phyloP scores from a whole-genome alignment of 345 rosid genomes.

The Murraya paniculata region DNA sequence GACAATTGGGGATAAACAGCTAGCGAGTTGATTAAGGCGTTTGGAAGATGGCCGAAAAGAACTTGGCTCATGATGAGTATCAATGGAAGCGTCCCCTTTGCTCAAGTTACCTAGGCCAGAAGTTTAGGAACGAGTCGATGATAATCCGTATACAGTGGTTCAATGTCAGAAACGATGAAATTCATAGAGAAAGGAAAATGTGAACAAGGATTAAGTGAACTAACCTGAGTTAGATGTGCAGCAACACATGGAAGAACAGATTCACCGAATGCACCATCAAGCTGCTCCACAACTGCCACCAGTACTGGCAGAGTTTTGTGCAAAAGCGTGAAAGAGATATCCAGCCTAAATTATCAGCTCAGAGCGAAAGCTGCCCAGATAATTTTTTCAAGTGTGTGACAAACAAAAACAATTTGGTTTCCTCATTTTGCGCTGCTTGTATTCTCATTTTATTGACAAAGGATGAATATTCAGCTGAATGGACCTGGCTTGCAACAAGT shows the following conservation, averaged over 20 bases:
- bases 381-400: neutral
- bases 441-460: neutral
- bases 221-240: conserved; percentile 80
- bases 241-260: conserved; percentile 94
- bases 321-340: conserved; percentile 13
- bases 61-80: neutral
- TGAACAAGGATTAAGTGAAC: neutral
- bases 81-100: neutral
- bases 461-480: neutral
- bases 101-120: conserved; percentile 49
- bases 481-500: conserved; percentile 86
- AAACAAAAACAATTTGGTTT: neutral
- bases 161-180: conserved; percentile 8
- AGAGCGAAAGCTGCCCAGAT: neutral
- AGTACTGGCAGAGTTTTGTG: conserved; percentile 88
- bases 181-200: neutral
- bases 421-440: neutral
- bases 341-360: neutral
- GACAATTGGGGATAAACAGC: no score
- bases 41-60: neutral
- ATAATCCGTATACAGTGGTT: conserved; percentile 38
- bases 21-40: no score
- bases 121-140: conserved; percentile 59
- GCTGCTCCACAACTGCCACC: conserved; percentile 85
- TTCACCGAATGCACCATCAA: conserved; percentile 84